phyloP scores from a whole-genome alignment of 169 alveolate genomes.

The Plasmodium adleri region DNA sequence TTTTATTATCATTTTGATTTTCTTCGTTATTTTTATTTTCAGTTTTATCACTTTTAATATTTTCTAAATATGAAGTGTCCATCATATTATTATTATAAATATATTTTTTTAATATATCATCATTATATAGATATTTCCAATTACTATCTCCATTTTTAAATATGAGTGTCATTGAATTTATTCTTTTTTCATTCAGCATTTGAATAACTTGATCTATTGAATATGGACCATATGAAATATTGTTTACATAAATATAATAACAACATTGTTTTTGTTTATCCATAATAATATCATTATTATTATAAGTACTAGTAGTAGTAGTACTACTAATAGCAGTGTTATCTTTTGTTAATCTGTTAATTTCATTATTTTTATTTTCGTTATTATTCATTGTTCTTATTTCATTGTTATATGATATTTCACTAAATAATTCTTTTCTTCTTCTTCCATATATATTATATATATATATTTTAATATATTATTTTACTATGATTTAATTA shows the following conservation, averaged over 20 bases:
- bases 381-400: too few relatives aligned
- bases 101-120: conserved; percentile 48
- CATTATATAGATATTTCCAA: conserved; percentile 72
- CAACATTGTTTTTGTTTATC: neutral
- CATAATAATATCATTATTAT: neutral
- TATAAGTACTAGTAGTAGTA: too few relatives aligned
- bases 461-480: too few relatives aligned
- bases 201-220: conserved; percentile 41
- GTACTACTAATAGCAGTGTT: too few relatives aligned
- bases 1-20: neutral
- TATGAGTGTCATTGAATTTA: conserved; percentile 56
- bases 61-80: neutral
- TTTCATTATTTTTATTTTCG: too few relatives aligned
- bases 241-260: conserved; percentile 25
- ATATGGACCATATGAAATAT: conserved; percentile 69
- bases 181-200: conserved; percentile 65
- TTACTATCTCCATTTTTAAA: conserved; percentile 71
- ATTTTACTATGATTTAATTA: too few relatives aligned
- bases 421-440: too few relatives aligned
- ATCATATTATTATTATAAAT: conserved; percentile 2
- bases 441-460: too few relatives aligned
- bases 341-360: too few relatives aligned
- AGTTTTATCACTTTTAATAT: neutral
- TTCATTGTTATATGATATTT: too few relatives aligned
- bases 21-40: neutral